Conservation (phyloP, 2,329 filamentous ascomycete species). For the Aureobasidium sp. region DNA sequence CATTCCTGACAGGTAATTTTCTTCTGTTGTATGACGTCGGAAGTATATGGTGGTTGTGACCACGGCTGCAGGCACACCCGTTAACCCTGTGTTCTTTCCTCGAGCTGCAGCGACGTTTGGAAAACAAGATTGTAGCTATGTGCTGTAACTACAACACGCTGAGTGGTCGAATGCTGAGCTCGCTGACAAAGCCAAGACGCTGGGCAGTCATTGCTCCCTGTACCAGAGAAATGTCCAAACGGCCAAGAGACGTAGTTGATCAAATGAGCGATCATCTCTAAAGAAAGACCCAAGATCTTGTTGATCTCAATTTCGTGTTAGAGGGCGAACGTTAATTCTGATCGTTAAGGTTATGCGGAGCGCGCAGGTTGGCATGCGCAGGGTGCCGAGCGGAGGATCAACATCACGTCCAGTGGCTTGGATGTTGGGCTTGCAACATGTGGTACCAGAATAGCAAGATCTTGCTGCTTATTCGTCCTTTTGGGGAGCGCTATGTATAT, state of each 20-base stretch:
- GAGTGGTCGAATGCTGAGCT: neutral
- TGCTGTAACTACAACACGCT: neutral
- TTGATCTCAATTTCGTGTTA: neutral
- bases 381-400: neutral
- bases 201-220: neutral
- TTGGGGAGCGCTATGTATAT: neutral
- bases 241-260: neutral
- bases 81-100: neutral
- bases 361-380: neutral
- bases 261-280: neutral
- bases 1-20: slow-evolving; percentile 6
- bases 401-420: slow-evolving; percentile 8
- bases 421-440: slow-evolving; percentile 1
- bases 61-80: slow-evolving; percentile 10
- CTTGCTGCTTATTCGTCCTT: slow-evolving; percentile 10
- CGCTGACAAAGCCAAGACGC: slow-evolving; percentile 1
- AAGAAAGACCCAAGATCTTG: slow-evolving; percentile 4
- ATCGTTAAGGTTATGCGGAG: slow-evolving; percentile 6
- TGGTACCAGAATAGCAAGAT: slow-evolving; percentile 7
- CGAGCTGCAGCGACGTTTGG: neutral
- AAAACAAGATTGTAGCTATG: slow-evolving; percentile 3
- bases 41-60: neutral
- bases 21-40: slow-evolving; percentile 10
- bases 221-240: slow-evolving; percentile 2
- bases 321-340: neutral